Evolutionary conservation across 495 filamentous ascomycete species (phyloP).

Genomic region (Neohortaea acidophila): DNA sequence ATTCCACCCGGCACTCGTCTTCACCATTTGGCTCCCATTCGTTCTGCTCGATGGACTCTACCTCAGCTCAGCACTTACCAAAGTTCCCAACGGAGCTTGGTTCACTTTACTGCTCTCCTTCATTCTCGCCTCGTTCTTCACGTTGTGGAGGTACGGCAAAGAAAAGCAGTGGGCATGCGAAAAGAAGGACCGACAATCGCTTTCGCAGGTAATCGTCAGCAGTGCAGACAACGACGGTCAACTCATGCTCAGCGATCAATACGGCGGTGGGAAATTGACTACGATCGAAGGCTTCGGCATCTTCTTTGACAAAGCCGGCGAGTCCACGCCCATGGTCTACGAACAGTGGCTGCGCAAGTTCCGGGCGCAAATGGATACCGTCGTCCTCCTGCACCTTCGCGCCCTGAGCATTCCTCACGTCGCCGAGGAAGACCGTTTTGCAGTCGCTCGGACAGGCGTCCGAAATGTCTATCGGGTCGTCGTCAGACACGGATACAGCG

Average conservation of each 20-base stretch:
- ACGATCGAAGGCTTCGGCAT: constrained; percentile 23
- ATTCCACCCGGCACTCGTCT: no score
- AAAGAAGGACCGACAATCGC: constrained; percentile 39
- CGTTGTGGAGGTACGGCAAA: no score
- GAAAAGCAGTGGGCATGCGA: constrained; percentile 55
- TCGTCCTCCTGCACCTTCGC: constrained; percentile 26
- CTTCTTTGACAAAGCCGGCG: constrained; percentile 28
- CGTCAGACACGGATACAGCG: no score
- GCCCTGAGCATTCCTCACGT: constrained; percentile 20
- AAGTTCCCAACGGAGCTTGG: no score
- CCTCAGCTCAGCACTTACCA: no score
- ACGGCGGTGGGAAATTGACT: constrained; percentile 14
- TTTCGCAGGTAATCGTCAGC: constrained; percentile 17
- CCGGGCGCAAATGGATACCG: constrained; percentile 20
- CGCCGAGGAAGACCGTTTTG: constrained; percentile 5
- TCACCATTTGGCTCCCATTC: no score
- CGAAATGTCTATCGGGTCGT: constrained; percentile 35
- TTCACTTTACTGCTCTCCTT: no score
- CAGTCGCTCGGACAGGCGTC: constrained; percentile 2
- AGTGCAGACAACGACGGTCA: constrained; percentile 10
- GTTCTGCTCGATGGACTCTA: no score
- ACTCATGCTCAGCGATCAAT: constrained; percentile 14
- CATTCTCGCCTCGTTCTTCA: no score
- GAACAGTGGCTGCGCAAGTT: constrained; percentile 26
- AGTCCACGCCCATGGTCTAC: constrained; percentile 23